Percentiles rank a stretch among this genome's conserved stretches.
These are phyloP conservation scores for Dipodascopsis uninucleata DNA, from an alignment of 805 yeast species.

Conservation along the genomic window DNA sequence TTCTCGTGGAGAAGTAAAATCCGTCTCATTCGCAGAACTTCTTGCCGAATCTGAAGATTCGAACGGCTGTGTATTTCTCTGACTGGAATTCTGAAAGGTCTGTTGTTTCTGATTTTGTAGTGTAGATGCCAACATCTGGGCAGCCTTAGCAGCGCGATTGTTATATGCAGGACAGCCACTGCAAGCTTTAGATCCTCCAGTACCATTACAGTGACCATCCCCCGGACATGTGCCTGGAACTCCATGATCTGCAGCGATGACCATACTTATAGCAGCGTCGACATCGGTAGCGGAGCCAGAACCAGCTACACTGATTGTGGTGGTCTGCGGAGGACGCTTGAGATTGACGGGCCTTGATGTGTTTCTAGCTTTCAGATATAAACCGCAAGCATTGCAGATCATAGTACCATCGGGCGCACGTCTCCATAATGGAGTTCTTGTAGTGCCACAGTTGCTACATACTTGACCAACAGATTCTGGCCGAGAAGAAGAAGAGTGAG, in stretches of 20 bases:
- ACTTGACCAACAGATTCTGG: constrained; percentile 45
- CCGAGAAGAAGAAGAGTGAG: no score
- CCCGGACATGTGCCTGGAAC: constrained; percentile 61
- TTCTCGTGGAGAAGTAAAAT: neutral
- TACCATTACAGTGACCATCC: constrained; percentile 79
- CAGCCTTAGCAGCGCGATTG: constrained; percentile 46
- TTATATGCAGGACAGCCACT: constrained; percentile 80
- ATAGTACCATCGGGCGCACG: constrained; percentile 89
- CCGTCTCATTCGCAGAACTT: neutral
- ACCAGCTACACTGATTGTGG: constrained; percentile 1
- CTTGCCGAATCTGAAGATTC: neutral
- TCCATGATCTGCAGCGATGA: constrained; percentile 8
- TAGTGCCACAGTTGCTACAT: constrained; percentile 89
- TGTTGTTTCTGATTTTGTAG: constrained; percentile 1
- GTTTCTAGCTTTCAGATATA: constrained; percentile 60
- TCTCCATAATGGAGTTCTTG: constrained; percentile 92
- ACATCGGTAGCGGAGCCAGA: constrained; percentile 1
- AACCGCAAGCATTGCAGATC: constrained; percentile 93
- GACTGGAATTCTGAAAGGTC: no score
- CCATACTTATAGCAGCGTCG: constrained; percentile 5
- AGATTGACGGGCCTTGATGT: constrained; percentile 63
- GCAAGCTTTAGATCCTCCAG: constrained; percentile 79
- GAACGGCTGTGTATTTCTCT: neutral
- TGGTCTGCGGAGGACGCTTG: constrained; percentile 44
- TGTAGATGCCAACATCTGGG: constrained; percentile 15